Conservation (phyloP, 2,329 filamentous ascomycete species). For the Grosmannia clavigera region DNA sequence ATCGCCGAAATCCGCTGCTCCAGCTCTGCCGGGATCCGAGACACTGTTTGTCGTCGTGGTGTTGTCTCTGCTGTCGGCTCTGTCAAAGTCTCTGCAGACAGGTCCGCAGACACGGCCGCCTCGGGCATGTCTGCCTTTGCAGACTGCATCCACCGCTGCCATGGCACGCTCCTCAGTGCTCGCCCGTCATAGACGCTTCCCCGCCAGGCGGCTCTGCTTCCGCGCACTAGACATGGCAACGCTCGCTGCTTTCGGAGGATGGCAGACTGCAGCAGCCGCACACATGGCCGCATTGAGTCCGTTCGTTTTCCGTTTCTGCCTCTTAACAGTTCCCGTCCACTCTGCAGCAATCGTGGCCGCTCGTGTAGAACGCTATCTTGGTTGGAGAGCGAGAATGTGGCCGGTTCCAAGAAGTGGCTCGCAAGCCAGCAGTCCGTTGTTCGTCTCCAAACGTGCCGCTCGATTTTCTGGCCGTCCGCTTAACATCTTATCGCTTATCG, state of each 20-base stretch:
- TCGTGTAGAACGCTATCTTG: not conserved
- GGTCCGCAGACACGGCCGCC: not conserved
- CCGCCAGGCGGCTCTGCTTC: not conserved
- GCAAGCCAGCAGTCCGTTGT: no score
- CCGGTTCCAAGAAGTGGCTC: not conserved
- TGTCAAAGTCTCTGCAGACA: not conserved
- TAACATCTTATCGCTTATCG: no score
- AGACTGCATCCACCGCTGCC: not conserved
- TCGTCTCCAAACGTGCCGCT: no score
- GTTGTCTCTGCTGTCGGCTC: not conserved
- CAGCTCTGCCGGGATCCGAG: constrained; percentile 24
- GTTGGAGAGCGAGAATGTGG: not conserved
- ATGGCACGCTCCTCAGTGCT: not conserved
- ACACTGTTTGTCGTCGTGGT: not conserved
- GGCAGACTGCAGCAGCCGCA: constrained; percentile 17
- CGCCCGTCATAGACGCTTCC: not conserved
- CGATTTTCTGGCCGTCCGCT: no score
- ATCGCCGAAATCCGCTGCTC: constrained; percentile 57
- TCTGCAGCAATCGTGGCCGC: not conserved
- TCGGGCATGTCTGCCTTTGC: not conserved
- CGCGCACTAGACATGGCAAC: not conserved
- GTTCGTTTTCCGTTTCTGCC: not conserved
- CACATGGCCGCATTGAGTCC: constrained; percentile 22
- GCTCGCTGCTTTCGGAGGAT: not conserved
- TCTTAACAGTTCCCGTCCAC: no score